Evolutionary conservation across 1,139 yeast genomes (phyloP), one percentile per base, ranked within the genome.

Genomic region (Pichia sorboxylosa): DNA sequence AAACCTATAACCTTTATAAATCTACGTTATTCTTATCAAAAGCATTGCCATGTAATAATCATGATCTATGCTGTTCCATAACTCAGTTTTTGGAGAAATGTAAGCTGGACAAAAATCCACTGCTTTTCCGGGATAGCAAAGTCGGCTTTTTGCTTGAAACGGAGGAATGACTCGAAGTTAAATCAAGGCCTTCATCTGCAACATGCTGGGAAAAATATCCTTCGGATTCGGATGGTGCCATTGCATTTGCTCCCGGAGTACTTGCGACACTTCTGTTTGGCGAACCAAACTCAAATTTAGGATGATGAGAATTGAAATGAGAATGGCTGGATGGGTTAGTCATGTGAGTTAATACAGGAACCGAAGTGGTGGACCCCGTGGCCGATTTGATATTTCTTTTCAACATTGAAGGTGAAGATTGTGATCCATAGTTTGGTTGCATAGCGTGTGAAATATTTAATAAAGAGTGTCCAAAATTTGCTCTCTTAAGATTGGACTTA

Each of bases 261-360:
- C 32, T 33, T 1, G 24, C 24, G 7, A n/a, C 26, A 29, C 39
- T 34, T 4, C 29, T 26, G 5, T 29, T 27, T 13, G 39, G 39
- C 6, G 39, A 35, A 17, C 33, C 36, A 5, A 8, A 8, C 22
- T 11, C 13, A n/a, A 10, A 13, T n/a, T 13, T 23, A 11, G 11
- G 25, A 23, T 11, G n/a, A 11, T 23, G 25, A 23, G 25, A 23
- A 7, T 7, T 9, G n/a, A 14, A 7, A 23, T 23, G 25, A 2
- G 25, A 23, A 23, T 13, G 13, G 25, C 14, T 9, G 8, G 25
- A 23, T 13, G 11, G 6, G 3, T 23, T 7, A 23, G 11, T 23
- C 14, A 13, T 23, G 11, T 23, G 14, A 23, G 8, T 23, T 13
- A 23, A 11, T 7, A 13, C 25, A 10, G 25, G 7, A 13, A 23